phyloP scores from a whole-genome alignment of 345 rosid species.

The Linum lewisii region DNA sequence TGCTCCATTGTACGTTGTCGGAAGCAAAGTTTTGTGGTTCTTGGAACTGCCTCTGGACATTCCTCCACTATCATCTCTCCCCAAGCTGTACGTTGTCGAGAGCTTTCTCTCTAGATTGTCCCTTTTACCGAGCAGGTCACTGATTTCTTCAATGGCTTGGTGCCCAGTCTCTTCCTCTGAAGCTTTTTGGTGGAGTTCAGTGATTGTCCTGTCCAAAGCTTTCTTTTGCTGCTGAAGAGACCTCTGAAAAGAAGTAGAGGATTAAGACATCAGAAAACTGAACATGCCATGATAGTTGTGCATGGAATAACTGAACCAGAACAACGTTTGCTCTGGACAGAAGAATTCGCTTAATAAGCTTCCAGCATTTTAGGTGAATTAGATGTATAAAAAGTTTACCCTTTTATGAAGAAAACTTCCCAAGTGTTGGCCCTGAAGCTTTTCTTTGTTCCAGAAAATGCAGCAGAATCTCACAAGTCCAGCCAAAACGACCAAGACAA shows the following conservation, averaged over 20 bases:
- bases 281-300: no score
- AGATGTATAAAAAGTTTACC: slow-evolving; percentile 23
- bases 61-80: slow-evolving; percentile 32
- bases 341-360: no score
- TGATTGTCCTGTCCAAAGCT: slow-evolving; percentile 42
- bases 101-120: slow-evolving; percentile 53
- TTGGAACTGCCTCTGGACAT: background rate
- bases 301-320: no score
- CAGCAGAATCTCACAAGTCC: slow-evolving; percentile 64
- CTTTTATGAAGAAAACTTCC: slow-evolving; percentile 61
- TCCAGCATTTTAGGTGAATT: no score
- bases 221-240: slow-evolving; percentile 61
- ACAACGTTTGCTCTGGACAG: background rate
- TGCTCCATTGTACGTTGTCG: slow-evolving; percentile 33
- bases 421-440: slow-evolving; percentile 51
- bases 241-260: slow-evolving; percentile 28
- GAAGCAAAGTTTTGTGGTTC: slow-evolving; percentile 34
- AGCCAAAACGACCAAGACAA: slow-evolving; percentile 41
- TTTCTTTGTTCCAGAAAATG: slow-evolving; percentile 77
- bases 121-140: slow-evolving; percentile 43
- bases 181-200: slow-evolving; percentile 43
- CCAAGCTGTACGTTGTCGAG: slow-evolving; percentile 71
- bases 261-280: background rate
- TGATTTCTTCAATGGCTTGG: slow-evolving; percentile 31
- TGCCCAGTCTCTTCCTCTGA: slow-evolving; percentile 31